Evolutionary conservation across 2,329 filamentous ascomycete genomes (phyloP).

Genomic region (Grosmannia clavigera): DNA sequence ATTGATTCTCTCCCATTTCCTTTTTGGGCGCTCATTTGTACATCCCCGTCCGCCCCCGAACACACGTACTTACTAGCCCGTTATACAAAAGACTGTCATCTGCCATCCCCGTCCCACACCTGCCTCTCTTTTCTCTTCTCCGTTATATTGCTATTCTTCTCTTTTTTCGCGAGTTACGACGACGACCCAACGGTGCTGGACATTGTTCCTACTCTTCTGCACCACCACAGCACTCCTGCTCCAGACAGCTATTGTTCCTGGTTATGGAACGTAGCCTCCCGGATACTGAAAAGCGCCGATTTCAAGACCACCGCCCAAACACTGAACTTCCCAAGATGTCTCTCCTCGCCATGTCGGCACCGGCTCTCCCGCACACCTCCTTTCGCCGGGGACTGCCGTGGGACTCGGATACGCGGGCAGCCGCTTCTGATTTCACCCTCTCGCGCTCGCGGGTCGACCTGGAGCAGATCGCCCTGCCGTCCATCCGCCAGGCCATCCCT

Average conservation of each 20-base stretch:
- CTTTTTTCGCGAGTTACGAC: not conserved
- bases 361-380: slow-evolving; percentile 24
- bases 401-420: slow-evolving; percentile 15
- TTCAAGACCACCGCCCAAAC: slow-evolving; percentile 14
- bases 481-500: slow-evolving; percentile 32
- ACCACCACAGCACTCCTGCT: not conserved
- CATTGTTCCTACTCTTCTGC: not conserved
- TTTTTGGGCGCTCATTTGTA: slow-evolving; percentile 2
- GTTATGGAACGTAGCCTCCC: slow-evolving; percentile 30
- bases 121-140: not conserved
- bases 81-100: slow-evolving; percentile 10
- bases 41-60: not conserved
- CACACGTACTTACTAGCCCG: not conserved
- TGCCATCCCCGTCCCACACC: slow-evolving; percentile 7
- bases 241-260: not conserved
- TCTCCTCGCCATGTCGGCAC: slow-evolving; percentile 34
- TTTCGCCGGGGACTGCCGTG: slow-evolving; percentile 25
- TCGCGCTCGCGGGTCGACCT: not conserved
- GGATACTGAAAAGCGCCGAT: slow-evolving; percentile 17
- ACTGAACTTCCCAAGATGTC: slow-evolving; percentile 30
- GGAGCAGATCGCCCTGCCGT: slow-evolving; percentile 29
- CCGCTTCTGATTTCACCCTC: not conserved
- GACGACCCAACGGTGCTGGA: too few relatives aligned
- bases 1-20: slow-evolving; percentile 3
- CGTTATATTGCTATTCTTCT: not conserved